phyloP scores from a whole-genome alignment of 306 rosid genomes.

The Quercus gilva region DNA sequence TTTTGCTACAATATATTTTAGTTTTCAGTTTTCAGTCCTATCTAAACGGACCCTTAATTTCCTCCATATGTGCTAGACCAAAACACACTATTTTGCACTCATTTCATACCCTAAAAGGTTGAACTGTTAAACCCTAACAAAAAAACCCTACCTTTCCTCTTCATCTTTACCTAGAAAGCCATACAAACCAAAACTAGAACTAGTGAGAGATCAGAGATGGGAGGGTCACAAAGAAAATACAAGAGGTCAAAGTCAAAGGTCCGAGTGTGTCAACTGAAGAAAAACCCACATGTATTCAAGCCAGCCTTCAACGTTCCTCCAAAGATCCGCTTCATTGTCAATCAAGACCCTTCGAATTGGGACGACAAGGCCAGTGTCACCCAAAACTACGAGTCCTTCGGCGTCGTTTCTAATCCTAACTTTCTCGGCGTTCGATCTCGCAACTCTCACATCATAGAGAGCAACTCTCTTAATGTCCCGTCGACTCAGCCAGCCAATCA shows the following conservation, averaged over 20 bases:
- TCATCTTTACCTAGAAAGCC: constrained; percentile 17
- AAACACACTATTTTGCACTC: background rate
- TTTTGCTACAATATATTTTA: too few species aligned
- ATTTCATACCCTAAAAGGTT: background rate
- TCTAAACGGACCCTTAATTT: too few species aligned
- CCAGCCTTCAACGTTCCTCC: constrained; percentile 71
- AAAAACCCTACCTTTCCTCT: background rate
- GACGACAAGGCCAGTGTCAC: constrained; percentile 61
- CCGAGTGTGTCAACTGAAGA: constrained; percentile 63
- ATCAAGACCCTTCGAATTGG: constrained; percentile 41
- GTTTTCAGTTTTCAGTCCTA: too few species aligned
- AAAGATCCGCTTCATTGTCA: constrained; percentile 52
- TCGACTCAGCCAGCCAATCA: constrained; percentile 15
- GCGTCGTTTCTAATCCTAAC: constrained; percentile 76
- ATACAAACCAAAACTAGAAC: background rate
- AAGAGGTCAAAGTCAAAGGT: constrained; percentile 69
- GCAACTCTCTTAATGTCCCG: constrained; percentile 43
- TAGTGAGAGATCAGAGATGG: constrained; percentile 42
- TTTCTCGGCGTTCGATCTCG: constrained; percentile 52
- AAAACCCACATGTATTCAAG: constrained; percentile 65
- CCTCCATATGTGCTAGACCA: too few species aligned
- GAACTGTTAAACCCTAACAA: constrained; percentile 8
- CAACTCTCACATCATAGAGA: constrained; percentile 44
- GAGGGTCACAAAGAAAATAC: constrained; percentile 83
- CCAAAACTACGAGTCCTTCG: constrained; percentile 68